Evolutionary conservation across 768 basidiomycete genomes (phyloP), one percentile per base, ranked within the genome.

Genomic region (Pleurotus djamor): DNA sequence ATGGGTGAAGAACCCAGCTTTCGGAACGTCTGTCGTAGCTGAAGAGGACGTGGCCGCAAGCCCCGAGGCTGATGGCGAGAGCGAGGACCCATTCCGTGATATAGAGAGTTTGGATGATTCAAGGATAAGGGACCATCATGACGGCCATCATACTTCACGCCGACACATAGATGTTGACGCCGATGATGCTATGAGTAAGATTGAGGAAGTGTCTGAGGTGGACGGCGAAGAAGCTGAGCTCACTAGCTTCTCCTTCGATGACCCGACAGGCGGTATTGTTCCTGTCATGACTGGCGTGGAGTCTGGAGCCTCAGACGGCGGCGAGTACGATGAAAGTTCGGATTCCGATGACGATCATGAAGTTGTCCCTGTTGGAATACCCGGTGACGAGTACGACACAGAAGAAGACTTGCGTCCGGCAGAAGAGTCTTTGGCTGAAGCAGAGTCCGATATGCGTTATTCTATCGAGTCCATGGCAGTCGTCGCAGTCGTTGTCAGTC

Each of bases 1-100:
- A 64, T 96, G 94, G 94, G 86, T 93, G 57, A 89, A 87, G 74
- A 83, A 77, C 32, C 77, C 81, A 0, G 76, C 77, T 6, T 67
- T 71, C 21, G 69, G 69, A 4, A 68, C 70, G 3, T 56, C 54
- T 32, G 28, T 47, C 2, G 64, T 66, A 9, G 65, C 58, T 17
- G 44, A 32, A 17, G 65, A 66, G 56, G 68, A 59, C 63, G 76
- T 64, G 61, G 74, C 59, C 58, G 68, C 56, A 56, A 67, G 56
- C 61, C 69, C 62, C 64, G 71, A 69, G 60, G 67, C 75, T 56
- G 79, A 74, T 33, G 74, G 81, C 44, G 78, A 81, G 45, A 91
- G 90, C 61, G 92, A 93, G 64, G 96, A 98, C 75, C 91, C 93
- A 6, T 98, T 98, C 72, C 84, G 85, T 35, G 95, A 95, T 65